Conservation (phyloP, 78 protist genomes). For the Cavenderia fasciculata region DNA sequence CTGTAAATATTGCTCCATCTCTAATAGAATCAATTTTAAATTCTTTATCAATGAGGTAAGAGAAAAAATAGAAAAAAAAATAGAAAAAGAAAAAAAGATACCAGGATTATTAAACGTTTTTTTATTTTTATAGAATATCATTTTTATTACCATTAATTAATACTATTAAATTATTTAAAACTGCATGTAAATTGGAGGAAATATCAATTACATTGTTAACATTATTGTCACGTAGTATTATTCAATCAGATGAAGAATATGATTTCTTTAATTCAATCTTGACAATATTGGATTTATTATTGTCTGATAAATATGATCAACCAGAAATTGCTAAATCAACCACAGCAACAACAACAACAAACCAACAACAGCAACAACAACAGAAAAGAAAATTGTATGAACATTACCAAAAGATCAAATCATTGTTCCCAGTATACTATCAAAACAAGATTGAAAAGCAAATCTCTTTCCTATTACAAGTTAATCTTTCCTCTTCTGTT, state of each 20-base stretch:
- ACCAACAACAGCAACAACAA: conserved; percentile 25
- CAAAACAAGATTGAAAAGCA: conserved; percentile 32
- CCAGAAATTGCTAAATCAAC: background rate
- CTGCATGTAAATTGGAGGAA: conserved; percentile 20
- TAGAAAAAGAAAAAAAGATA: no score
- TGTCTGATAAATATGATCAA: conserved; percentile 61
- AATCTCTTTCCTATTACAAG: conserved; percentile 36
- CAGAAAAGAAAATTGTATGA: conserved; percentile 21
- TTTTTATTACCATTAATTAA: conserved; percentile 28
- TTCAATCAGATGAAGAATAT: conserved; percentile 47
- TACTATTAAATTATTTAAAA: background rate
- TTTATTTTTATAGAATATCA: no score
- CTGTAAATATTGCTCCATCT: background rate
- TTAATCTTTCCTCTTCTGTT: background rate
- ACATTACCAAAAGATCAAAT: conserved; percentile 30
- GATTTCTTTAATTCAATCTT: conserved; percentile 39
- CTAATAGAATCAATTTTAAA: conserved; percentile 6
- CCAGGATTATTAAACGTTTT: no score
- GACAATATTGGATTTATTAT: conserved; percentile 17
- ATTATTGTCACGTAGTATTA: background rate
- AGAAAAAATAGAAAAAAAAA: no score
- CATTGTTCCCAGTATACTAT: background rate
- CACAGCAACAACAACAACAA: background rate
- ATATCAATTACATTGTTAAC: conserved; percentile 19
- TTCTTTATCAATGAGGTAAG: conserved; percentile 15